A percentile compares a stretch with the other conserved stretches of the same genome.
These are phyloP conservation scores for Bathelium albidoporum DNA, from an alignment of 495 filamentous ascomycete genomes.

Conservation along the genomic window DNA sequence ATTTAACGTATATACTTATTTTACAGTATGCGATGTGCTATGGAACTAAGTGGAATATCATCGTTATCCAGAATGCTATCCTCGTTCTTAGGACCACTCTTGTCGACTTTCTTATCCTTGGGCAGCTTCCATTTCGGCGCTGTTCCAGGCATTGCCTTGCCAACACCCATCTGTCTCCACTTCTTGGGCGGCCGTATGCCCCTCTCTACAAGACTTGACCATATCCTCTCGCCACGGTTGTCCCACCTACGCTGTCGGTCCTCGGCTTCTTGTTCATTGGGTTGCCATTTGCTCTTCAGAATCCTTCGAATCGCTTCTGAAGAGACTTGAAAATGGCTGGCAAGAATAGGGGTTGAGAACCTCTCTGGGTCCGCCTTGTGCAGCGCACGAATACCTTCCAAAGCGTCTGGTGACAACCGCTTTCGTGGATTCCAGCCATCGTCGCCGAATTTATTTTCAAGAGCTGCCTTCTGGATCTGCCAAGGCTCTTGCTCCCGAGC, in stretches of 20 bases:
- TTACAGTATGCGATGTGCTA: neutral
- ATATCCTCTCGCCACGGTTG: slow-evolving; percentile 65
- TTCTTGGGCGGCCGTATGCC: slow-evolving; percentile 55
- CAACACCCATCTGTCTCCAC: slow-evolving; percentile 61
- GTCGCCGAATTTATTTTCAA: slow-evolving; percentile 60
- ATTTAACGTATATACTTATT: neutral
- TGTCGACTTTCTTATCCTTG: neutral
- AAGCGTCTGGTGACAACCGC: slow-evolving; percentile 78
- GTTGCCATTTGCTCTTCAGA: slow-evolving; percentile 72
- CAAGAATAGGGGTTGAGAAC: slow-evolving; percentile 65
- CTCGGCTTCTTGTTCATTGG: slow-evolving; percentile 49
- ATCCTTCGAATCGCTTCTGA: slow-evolving; percentile 81
- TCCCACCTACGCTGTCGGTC: slow-evolving; percentile 64
- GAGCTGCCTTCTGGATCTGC: slow-evolving; percentile 58
- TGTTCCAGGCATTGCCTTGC: slow-evolving; percentile 20
- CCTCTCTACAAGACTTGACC: slow-evolving; percentile 59
- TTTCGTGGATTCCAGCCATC: slow-evolving; percentile 72
- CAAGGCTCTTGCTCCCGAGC: slow-evolving; percentile 40
- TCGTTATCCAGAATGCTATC: slow-evolving; percentile 66
- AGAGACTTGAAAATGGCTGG: slow-evolving; percentile 72
- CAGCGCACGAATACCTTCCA: slow-evolving; percentile 75
- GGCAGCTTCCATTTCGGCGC: slow-evolving; percentile 21
- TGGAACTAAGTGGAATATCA: slow-evolving; percentile 31
- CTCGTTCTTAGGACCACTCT: slow-evolving; percentile 32
- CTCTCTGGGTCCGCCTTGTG: slow-evolving; percentile 60